These are phyloP conservation scores for Tagetes patula DNA, from an alignment of 129 eudicot species.

Conservation along the genomic window DNA sequence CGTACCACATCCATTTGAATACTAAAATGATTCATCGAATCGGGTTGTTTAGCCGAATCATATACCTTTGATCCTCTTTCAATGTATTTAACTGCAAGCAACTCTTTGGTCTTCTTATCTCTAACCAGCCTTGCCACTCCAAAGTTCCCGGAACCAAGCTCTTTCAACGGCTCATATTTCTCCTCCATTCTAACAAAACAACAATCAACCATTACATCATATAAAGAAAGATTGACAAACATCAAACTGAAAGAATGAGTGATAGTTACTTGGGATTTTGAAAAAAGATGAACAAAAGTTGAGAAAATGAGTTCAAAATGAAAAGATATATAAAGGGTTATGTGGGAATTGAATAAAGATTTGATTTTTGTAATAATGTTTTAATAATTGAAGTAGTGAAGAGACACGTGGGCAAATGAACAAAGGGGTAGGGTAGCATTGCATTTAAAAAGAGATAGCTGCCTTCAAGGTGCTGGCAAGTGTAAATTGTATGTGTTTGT, in stretches of 20 bases:
- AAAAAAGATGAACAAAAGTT: slow-evolving; percentile 14
- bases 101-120: slow-evolving; percentile 61
- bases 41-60: not conserved
- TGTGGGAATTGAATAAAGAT: slow-evolving; percentile 28
- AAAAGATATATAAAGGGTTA: slow-evolving; percentile 22
- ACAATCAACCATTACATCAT: not conserved
- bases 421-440: slow-evolving; percentile 28
- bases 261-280: not conserved
- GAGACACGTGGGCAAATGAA: slow-evolving; percentile 36
- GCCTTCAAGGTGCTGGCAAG: slow-evolving; percentile 48
- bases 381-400: slow-evolving; percentile 21
- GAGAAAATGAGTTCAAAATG: slow-evolving; percentile 20
- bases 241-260: slow-evolving; percentile 1
- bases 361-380: slow-evolving; percentile 30
- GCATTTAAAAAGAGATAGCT: slow-evolving; percentile 33
- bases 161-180: slow-evolving; percentile 56
- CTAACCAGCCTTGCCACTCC: slow-evolving; percentile 67
- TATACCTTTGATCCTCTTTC: slow-evolving; percentile 66
- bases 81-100: slow-evolving; percentile 62
- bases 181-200: slow-evolving; percentile 42
- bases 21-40: slow-evolving; percentile 2
- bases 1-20: slow-evolving; percentile 5
- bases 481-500: slow-evolving; percentile 13
- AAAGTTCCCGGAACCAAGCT: slow-evolving; percentile 67
- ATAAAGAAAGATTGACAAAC: not conserved